Percentiles rank a stretch among this genome's conserved stretches.
phyloP scores from a whole-genome alignment of 768 basidiomycete species.

The Leccinum broughii region DNA sequence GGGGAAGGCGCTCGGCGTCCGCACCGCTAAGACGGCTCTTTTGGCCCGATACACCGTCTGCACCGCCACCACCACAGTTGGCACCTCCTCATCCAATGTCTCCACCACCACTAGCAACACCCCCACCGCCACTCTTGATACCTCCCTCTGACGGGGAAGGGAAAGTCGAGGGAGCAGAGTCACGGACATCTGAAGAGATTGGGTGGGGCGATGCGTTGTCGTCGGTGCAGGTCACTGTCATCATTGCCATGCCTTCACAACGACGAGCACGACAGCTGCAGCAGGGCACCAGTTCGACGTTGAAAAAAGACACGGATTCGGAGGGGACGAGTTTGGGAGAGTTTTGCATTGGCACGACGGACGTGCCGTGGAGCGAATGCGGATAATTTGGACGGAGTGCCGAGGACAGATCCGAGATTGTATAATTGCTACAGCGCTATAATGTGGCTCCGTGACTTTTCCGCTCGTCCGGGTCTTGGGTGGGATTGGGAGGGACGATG shows the following conservation, averaged over 20 bases:
- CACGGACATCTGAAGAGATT: not conserved
- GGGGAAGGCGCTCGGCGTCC: not conserved
- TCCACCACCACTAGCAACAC: not conserved
- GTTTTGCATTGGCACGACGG: conserved; percentile 29
- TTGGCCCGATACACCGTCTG: not conserved
- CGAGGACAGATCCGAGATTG: not conserved
- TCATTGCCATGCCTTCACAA: conserved; percentile 43
- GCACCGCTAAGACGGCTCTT: conserved; percentile 7
- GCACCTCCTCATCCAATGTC: not conserved
- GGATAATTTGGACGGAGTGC: not conserved
- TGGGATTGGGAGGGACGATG: not conserved
- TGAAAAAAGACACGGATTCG: conserved; percentile 2
- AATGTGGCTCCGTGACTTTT: not conserved
- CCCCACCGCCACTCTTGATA: not conserved
- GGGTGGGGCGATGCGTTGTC: conserved; percentile 15
- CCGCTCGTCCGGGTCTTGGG: not conserved
- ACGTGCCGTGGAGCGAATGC: conserved; percentile 18
- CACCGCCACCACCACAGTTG: not conserved
- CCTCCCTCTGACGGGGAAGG: not conserved
- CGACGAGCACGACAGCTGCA: not conserved
- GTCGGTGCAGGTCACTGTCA: conserved; percentile 39
- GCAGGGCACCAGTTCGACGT: not conserved
- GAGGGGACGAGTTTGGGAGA: conserved; percentile 36
- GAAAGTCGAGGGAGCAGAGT: not conserved
- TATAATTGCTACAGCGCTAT: not conserved